phyloP scores from a whole-genome alignment of 1,284 basidiomycete species.

The Boletus smithii region DNA sequence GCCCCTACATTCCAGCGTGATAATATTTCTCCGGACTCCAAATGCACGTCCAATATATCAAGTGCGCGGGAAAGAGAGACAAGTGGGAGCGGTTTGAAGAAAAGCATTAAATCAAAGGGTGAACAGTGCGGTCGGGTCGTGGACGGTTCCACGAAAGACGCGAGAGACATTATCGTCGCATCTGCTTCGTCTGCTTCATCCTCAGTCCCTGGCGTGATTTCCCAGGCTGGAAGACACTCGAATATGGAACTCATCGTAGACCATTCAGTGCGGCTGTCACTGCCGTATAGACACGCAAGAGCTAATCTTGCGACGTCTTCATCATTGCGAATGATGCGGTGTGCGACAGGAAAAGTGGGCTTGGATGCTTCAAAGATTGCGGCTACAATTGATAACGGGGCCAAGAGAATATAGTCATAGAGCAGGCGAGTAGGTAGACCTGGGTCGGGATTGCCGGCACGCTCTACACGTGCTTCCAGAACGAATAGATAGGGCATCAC shows the following conservation, averaged over 20 bases:
- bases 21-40: slow-evolving; percentile 90
- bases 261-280: slow-evolving; percentile 69
- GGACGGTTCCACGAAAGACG: slow-evolving; percentile 74
- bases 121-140: slow-evolving; percentile 55
- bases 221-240: slow-evolving; percentile 92
- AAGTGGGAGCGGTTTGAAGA: slow-evolving; percentile 75
- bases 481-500: slow-evolving; percentile 91
- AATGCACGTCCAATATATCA: slow-evolving; percentile 87
- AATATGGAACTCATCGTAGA: slow-evolving; percentile 85
- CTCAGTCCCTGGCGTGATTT: slow-evolving; percentile 52
- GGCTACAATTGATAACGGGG: slow-evolving; percentile 64
- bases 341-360: slow-evolving; percentile 67
- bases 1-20: slow-evolving; percentile 82
- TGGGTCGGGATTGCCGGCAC: slow-evolving; percentile 67
- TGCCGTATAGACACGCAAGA: slow-evolving; percentile 87
- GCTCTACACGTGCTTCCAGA: slow-evolving; percentile 80
- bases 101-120: slow-evolving; percentile 73
- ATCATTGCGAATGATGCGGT: slow-evolving; percentile 77
- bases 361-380: slow-evolving; percentile 87
- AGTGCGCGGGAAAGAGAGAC: slow-evolving; percentile 75
- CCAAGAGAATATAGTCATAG: slow-evolving; percentile 71
- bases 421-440: slow-evolving; percentile 60
- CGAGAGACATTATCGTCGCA: slow-evolving; percentile 76
- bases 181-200: slow-evolving; percentile 71
- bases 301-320: slow-evolving; percentile 82